Evolutionary conservation across 1,139 yeast genomes (phyloP), one percentile per base, ranked within the genome.

Genomic region (Candida mesenterica): DNA sequence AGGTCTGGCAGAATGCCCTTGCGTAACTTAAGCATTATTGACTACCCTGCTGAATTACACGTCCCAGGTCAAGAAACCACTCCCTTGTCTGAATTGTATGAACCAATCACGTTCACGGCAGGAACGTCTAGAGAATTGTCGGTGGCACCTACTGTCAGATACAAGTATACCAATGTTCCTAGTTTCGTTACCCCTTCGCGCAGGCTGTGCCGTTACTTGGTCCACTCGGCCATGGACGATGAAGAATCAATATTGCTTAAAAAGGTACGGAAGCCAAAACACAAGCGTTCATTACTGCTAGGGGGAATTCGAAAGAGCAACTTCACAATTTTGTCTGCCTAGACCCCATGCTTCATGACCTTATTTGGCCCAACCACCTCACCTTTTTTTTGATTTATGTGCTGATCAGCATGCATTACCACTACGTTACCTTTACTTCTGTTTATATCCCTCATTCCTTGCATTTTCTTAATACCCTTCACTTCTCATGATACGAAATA

Each of bases 301-400:
- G 74, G 73, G 3, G 62, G 57, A 36, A 61, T 68, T 24, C 57
- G 52, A 34, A 67, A 66, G 46, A 62, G 58, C 44, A 47, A 43
- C 28, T 59, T 59, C 36, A 43, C 46, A 26, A 50, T 60, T 30
- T 43, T 49, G 33, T 39, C 14, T 24, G 14, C 26, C 6, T 24
- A 24, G 13, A n/a, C n/a, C n/a, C n/a, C n/a, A n/a, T n/a, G n/a
- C n/a, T n/a, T n/a, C n/a, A n/a, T n/a, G n/a, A n/a, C n/a, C n/a
- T n/a, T n/a, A n/a, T n/a, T n/a, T n/a, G n/a, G n/a, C n/a, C n/a
- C n/a, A n/a, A n/a, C n/a, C n/a, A n/a, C n/a, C n/a, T n/a, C n/a
- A n/a, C n/a, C n/a, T n/a, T n/a, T n/a, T n/a, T n/a, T n/a, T n/a
- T n/a, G n/a, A n/a, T n/a, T n/a, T n/a, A n/a, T n/a, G n/a, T n/a